Base-by-base conservation (phyloP, 2,329 filamentous ascomycete species). In the Phyllosticta citribraziliensis region DNA sequence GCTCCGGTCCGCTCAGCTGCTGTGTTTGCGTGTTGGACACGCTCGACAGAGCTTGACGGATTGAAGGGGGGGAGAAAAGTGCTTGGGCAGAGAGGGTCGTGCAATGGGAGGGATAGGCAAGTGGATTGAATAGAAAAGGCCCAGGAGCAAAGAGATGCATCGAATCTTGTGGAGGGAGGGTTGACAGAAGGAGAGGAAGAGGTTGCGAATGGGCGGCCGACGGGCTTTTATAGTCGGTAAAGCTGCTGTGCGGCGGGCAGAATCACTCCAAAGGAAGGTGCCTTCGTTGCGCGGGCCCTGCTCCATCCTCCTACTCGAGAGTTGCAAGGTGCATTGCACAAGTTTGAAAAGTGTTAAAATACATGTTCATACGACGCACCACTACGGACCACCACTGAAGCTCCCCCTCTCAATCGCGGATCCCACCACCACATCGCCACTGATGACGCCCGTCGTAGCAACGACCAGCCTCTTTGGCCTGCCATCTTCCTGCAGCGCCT, bases 391-490 rank as follows among this genome's bases (percentile, higher is more conserved):
- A 8, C 47, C 50, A 40, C 55, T 52, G 63, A 76, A 76, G 25
- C 58, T 62, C 55, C 78, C 80, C 70, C 81, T 88, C 78, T 94
- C 90, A 67, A 93, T 87, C 61, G 88, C 91, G 55, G 87, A 85
- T 56, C 90, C 88, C 82, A 99, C 92, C 77, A 97, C 89, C 69
- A 82, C 85, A 73, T 93, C 89, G 27, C 95, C 94, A 76, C 85
- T 96, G 63, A 97, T 85, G 52, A 99, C 87, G 59, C 89, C 89
- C 17, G 94, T 99, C 56, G 94, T 93, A 73, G 90, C 95, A 70
- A 99, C 92, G 56, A 99, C 80, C 67, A 99, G 88, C 70, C 89
- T 75, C 66, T 90, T 85, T 65, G 88, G 86, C 52, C 80, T 69
- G 3, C 72, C 75, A 64, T 79, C 89, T 83, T 84, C 94, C 87